Evolutionary conservation across 169 alveolate genomes (phyloP), one percentile per base, ranked within the genome.

Genomic region (Cryptosporidium meleagridis): DNA sequence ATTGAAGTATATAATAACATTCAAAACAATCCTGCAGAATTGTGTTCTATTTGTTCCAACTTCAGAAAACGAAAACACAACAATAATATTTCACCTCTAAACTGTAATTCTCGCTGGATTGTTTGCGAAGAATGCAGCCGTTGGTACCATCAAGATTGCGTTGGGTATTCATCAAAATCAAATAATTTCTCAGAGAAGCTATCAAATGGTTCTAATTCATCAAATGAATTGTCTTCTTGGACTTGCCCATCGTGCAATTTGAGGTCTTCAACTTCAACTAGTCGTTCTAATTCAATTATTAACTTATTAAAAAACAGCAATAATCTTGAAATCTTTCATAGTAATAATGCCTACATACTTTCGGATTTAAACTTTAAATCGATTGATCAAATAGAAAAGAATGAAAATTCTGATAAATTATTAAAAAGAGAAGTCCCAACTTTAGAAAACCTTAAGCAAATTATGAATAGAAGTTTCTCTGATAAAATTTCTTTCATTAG

Each of bases 51-150:
- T 80, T 80, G 89, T 51, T 59, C 89, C 23, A 44, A 61, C 5
- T 65, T 80, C 31, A 55, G 31, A 10, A 73, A 0, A 18, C 62
- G 14, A 52, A 53, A 51, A 33, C 5, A 37, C 2, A 53, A 18
- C 7, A 37, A 31, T 18, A 53, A 23, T 45, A 26, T 1, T 18
- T 16, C 53, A 21, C 8, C 41, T 4, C 14, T 23, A 37, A 18
- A 26, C 18, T 35, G 2, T 8, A 35, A 35, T 4, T 21, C n/a
- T 45, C 16, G 14, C 18, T 62, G 75, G 89, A 80, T 80, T 80
- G 21, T 65, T 61, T 80, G 89, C 35, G 65, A 59, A 21, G 89
- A 80, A 45, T 80, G 89, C 31, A 80, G 7, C 29, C 89, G 89
- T 39, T 65, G 48, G 67, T 80, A 62, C 35, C 89, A 80, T 33